Conservation (phyloP, 495 filamentous ascomycete genomes). For the Aspergillus sclerotioniger region DNA sequence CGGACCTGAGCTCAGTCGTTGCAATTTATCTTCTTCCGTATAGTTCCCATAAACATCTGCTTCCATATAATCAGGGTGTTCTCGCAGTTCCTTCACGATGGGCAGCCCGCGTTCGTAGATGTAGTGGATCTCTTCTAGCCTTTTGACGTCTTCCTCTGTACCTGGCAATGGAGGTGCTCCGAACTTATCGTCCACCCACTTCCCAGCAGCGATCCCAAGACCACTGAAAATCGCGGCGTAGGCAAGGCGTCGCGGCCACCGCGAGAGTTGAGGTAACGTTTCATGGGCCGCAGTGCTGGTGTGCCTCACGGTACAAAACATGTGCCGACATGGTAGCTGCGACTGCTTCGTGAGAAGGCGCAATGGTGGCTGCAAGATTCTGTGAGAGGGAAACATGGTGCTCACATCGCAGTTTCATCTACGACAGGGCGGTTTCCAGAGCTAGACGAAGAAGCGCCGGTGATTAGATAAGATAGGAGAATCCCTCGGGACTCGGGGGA, state of each 20-base stretch:
- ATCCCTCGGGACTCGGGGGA: not conserved
- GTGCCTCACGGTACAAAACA: conserved; percentile 18
- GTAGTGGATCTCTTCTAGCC: conserved; percentile 25
- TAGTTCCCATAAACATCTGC: conserved; percentile 55
- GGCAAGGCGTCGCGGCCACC: conserved; percentile 40
- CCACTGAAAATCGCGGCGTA: conserved; percentile 37
- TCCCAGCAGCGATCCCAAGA: conserved; percentile 28
- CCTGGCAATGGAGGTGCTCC: conserved; percentile 32
- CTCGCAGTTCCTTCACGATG: conserved; percentile 51
- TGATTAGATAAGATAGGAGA: conserved; percentile 5
- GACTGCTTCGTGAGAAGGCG: conserved; percentile 14
- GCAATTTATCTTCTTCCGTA: conserved; percentile 33
- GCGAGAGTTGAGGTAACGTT: conserved; percentile 22
- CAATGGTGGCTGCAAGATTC: conserved; percentile 26
- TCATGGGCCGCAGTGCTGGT: conserved; percentile 23
- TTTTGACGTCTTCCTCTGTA: conserved; percentile 27
- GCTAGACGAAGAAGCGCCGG: not conserved
- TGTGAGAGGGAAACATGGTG: conserved; percentile 33
- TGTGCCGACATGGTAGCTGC: conserved; percentile 3
- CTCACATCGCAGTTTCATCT: conserved; percentile 24
- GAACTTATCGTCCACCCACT: conserved; percentile 29
- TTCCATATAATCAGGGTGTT: conserved; percentile 53
- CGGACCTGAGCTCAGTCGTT: conserved; percentile 40
- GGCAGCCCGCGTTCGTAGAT: conserved; percentile 43
- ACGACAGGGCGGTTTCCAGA: not conserved